Base-by-base conservation (phyloP, 495 filamentous ascomycete species). In the Cercophora newfieldiana region DNA sequence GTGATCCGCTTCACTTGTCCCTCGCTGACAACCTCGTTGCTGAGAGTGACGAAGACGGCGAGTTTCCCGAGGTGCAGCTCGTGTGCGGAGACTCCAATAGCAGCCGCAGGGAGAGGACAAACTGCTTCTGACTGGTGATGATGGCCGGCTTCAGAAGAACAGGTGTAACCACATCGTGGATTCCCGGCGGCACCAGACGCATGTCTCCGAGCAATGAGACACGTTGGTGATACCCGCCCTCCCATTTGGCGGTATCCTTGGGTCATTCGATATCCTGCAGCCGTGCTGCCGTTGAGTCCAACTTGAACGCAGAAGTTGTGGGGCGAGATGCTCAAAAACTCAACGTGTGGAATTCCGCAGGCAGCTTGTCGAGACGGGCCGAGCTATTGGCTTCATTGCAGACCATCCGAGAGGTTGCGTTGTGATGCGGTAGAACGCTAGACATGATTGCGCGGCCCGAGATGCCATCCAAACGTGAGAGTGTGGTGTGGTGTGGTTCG, bases 241-340 rank as follows among this genome's bases (percentile, higher is more conserved):
- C 55, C 55, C 55, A 58, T 33, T 58, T 58, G 26, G 25, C 33
- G n/a, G 25, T 29, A 14, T 58, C 29, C 26, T 28, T 25, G 14
- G 26, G 55, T 16, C 55, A 14, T 8, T 21, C n/a, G 26, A 14
- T 14, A 14, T 58, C 55, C 26, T 33, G 26, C 8, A 58, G 55
- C n/a, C 26, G 55, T 16, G 55, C 26, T 1, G 55, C 33, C 18
- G 29, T n/a, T 14, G 55, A 58, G 55, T 33, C 29, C n/a, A 30
- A 58, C n/a, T n/a, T n/a, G n/a, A n/a, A 19, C 26, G 14, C 26
- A 19, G 29, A 21, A 30, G 25, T 16, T 58, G 50, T 24, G 62
- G 51, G 50, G 62, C 30, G 24, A 61, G 47, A 30, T 56, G 55
- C 22, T 24, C 62, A 29, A 37, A 49, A 29, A 58, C n/a, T 64